These are phyloP conservation scores for Biscutella auriculata DNA, from an alignment of 441 rosid genomes.

Conservation along the genomic window DNA sequence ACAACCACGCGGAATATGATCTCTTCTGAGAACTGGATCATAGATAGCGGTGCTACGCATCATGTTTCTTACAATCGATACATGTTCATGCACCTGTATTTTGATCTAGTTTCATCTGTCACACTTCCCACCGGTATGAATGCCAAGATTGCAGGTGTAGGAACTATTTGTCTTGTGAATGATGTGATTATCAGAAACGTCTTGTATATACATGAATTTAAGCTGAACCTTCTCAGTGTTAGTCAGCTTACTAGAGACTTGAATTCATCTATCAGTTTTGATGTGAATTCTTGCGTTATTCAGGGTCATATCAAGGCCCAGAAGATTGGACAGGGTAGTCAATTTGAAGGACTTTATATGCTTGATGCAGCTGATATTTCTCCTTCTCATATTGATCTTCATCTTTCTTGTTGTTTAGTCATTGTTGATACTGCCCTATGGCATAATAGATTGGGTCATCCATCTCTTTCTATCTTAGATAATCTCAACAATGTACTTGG, in stretches of 20 bases:
- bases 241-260: not conserved
- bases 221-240: not conserved
- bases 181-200: not conserved
- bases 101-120: not conserved
- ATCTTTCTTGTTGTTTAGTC: not conserved
- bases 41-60: not conserved
- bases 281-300: not conserved
- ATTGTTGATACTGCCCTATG: not conserved
- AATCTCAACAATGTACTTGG: not conserved
- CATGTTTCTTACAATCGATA: not conserved
- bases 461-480: not conserved
- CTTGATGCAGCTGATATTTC: too few species aligned
- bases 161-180: accelerated
- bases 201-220: not conserved
- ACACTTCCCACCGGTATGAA: not conserved
- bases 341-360: not conserved
- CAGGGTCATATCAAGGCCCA: not conserved
- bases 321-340: not conserved
- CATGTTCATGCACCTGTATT: not conserved
- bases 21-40: too few species aligned
- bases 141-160: not conserved
- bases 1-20: too few species aligned
- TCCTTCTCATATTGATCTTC: too few species aligned
- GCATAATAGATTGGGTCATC: not conserved
- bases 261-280: not conserved